Evolutionary conservation across 495 filamentous ascomycete species (phyloP).

Genomic region (Bacidia gigantensis): DNA sequence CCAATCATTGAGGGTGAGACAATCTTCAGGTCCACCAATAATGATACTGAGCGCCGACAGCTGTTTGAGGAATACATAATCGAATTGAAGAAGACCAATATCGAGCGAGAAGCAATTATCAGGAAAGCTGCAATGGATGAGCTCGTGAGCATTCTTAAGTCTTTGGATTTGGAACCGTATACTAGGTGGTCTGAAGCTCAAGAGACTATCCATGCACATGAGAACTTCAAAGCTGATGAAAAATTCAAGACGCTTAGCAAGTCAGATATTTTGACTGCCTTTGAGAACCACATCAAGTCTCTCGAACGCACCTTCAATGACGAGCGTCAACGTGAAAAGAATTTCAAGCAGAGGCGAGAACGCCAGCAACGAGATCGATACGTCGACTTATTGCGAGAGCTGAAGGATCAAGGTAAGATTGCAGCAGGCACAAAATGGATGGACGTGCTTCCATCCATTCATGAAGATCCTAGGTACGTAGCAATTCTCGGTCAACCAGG

Average conservation of each 20-base stretch:
- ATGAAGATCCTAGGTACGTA: constrained; percentile 69
- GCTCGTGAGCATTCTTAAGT: constrained; percentile 66
- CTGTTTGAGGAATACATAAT: constrained; percentile 89
- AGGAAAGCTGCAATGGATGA: constrained; percentile 79
- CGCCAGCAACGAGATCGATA: constrained; percentile 76
- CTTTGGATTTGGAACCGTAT: constrained; percentile 76
- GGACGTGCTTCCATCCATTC: constrained; percentile 62
- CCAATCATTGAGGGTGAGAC: constrained; percentile 93
- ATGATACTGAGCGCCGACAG: constrained; percentile 79
- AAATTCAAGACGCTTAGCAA: constrained; percentile 82
- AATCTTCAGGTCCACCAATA: constrained; percentile 79
- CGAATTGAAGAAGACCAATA: constrained; percentile 65
- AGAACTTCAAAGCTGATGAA: constrained; percentile 67
- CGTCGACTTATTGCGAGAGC: constrained; percentile 53
- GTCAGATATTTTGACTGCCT: constrained; percentile 81
- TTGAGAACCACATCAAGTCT: constrained; percentile 87
- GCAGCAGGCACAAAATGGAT: constrained; percentile 86
- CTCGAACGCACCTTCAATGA: constrained; percentile 86
- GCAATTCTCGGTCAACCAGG: constrained; percentile 77
- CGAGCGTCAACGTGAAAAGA: constrained; percentile 73
- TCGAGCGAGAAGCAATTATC: constrained; percentile 54
- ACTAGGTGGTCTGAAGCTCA: constrained; percentile 91
- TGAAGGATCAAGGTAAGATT: constrained; percentile 66
- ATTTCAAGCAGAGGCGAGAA: constrained; percentile 62
- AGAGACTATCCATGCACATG: constrained; percentile 61